These are phyloP conservation scores for Debaryomyces sp. DNA, from an alignment of 1,139 yeast genomes.

Conservation along the genomic window DNA sequence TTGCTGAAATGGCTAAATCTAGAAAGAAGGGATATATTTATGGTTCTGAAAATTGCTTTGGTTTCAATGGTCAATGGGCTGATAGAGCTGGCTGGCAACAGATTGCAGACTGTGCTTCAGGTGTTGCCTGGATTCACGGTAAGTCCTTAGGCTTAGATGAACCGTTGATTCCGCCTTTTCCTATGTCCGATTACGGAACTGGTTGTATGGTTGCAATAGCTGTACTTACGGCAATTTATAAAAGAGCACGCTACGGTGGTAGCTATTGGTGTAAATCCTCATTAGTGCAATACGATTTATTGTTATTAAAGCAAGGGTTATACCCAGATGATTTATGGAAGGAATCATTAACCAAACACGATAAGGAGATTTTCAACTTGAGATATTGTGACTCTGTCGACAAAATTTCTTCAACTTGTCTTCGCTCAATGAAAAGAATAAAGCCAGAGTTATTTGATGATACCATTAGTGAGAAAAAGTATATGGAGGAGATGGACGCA, in stretches of 20 bases:
- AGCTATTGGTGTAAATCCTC: slow-evolving; percentile 35
- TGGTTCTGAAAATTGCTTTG: slow-evolving; percentile 36
- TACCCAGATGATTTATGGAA: slow-evolving; percentile 21
- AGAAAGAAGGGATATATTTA: slow-evolving; percentile 33
- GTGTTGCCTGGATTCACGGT: slow-evolving; percentile 37
- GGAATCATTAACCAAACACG: slow-evolving; percentile 15
- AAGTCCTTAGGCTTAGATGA: slow-evolving; percentile 28
- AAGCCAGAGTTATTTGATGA: slow-evolving; percentile 18
- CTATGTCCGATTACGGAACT: slow-evolving; percentile 38
- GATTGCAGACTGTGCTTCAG: slow-evolving; percentile 35
- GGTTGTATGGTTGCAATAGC: slow-evolving; percentile 37
- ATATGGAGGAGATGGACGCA: slow-evolving; percentile 9
- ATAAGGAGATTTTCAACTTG: slow-evolving; percentile 19
- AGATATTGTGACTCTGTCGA: slow-evolving; percentile 33
- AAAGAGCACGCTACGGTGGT: slow-evolving; percentile 30
- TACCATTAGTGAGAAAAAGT: neutral
- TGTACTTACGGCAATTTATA: slow-evolving; percentile 26
- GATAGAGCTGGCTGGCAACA: slow-evolving; percentile 40
- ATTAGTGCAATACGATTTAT: slow-evolving; percentile 31
- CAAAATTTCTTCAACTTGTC: slow-evolving; percentile 27
- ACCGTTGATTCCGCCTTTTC: slow-evolving; percentile 37
- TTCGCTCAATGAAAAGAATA: slow-evolving; percentile 21
- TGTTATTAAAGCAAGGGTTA: slow-evolving; percentile 28
- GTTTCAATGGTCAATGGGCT: slow-evolving; percentile 31
- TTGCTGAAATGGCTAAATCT: slow-evolving; percentile 23